Evolutionary conservation across 2,329 filamentous ascomycete species (phyloP), one percentile per base, ranked within the genome.

Genomic region (Aureobasidium sp.): DNA sequence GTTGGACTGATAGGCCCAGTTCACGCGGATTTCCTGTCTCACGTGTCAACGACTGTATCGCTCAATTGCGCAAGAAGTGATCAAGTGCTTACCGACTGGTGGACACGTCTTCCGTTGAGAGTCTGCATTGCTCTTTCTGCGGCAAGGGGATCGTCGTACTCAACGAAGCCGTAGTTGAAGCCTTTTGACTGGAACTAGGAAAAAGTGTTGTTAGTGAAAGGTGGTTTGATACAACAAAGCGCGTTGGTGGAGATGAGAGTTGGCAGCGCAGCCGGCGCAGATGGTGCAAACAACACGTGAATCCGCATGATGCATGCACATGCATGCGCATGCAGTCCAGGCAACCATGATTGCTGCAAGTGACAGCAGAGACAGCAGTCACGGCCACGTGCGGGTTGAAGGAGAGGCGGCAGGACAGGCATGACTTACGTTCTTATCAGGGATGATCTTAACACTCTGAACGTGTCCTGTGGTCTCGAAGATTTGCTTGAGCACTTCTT

Each of bases 1-100:
- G 81, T 96, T 99, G 68, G 93, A 94, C 79, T 99, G 94, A 71
- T 99, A 99, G 24, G 94, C 94, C 94, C 94, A 99, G 81, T 99
- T 99, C 71, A 99, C 94, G 61, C 92, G 90, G 66, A 99, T 99
- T 82, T 99, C 94, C 91, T 96, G 72, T 63, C 59, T 22, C 15
- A 39, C 40, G 11, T 58, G 67, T 75, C 60, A 75, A 70, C 22
- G 19, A 40, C 14, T 14, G 19, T 57, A 5, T 33, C 17, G 11
- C 17, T 19, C 24, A 12, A 11, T 33, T 17, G 27, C 52, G 24
- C 19, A n/a, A 24, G 47, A 44, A 31, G 44, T 19, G 45, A 42
- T 27, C 15, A 40, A 42, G 19, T 37, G 75, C 87, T 75, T 86
- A 96, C 92, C 73, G 90, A 90, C 77, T 97, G 92, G 75, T 99